phyloP scores from a whole-genome alignment of 78 protist genomes.

The Mantamonas sphyraenae region DNA sequence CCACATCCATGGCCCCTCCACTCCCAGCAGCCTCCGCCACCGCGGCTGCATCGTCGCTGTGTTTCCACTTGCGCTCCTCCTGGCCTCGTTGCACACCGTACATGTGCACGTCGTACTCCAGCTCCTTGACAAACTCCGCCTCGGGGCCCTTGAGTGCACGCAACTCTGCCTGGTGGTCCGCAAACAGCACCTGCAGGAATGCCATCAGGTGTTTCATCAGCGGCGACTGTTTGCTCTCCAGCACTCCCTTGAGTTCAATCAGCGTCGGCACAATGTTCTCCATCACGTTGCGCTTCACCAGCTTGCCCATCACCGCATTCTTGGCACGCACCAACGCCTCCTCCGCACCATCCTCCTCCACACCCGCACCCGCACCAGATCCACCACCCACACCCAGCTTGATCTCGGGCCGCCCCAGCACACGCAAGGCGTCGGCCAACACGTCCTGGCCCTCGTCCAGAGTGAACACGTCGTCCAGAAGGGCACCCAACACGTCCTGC shows the following conservation, averaged over 20 bases:
- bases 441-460: neutral
- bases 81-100: neutral
- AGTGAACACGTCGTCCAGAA: constrained; percentile 3
- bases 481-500: constrained; percentile 10
- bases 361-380: neutral
- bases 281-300: constrained; percentile 11
- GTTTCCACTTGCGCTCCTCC: no score
- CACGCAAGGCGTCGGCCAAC: neutral
- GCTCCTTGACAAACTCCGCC: constrained; percentile 9
- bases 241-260: constrained; percentile 11
- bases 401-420: neutral
- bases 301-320: neutral
- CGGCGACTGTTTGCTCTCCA: constrained; percentile 8
- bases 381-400: neutral
- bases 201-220: constrained; percentile 14
- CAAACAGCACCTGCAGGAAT: neutral
- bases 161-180: neutral
- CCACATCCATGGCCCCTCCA: no score
- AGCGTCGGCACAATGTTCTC: constrained; percentile 19
- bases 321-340: neutral
- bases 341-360: neutral
- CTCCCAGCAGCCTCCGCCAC: no score
- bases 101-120: neutral
- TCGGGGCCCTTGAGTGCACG: constrained; percentile 1
- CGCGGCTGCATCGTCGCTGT: no score